phyloP scores from a whole-genome alignment of 306 rosid genomes.

The Malus asiatica region DNA sequence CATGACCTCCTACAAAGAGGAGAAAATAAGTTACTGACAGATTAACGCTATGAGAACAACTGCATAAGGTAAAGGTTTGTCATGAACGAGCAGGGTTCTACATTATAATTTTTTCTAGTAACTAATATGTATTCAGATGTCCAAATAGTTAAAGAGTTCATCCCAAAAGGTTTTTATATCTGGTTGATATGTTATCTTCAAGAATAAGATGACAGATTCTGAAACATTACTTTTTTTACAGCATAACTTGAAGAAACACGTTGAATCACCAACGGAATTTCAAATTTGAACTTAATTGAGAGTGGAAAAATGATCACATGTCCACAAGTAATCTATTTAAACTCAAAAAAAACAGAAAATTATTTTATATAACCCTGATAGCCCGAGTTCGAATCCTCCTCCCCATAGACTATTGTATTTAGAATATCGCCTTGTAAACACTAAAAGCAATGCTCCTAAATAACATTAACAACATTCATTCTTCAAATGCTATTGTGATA shows the following conservation, averaged over 20 bases:
- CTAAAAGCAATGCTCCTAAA: background rate
- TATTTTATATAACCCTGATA: background rate
- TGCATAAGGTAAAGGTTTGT: background rate
- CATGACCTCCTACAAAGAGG: constrained; percentile 47
- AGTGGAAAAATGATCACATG: background rate
- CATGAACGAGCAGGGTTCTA: background rate
- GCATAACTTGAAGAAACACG: background rate
- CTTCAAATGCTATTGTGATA: background rate
- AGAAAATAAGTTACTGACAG: constrained; percentile 22
- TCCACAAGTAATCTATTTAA: background rate
- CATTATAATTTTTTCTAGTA: background rate
- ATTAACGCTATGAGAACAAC: too few species aligned
- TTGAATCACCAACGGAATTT: background rate
- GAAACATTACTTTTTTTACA: background rate
- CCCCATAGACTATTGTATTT: too few species aligned
- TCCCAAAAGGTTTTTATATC: too few species aligned
- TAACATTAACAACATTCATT: background rate
- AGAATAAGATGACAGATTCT: background rate
- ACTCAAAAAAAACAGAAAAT: background rate
- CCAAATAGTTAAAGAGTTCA: background rate
- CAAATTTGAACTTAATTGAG: background rate
- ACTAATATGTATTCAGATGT: background rate
- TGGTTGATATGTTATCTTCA: background rate
- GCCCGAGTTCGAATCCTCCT: too few species aligned
- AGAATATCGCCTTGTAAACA: too few species aligned